These are phyloP conservation scores for Primulina tabacum DNA, from an alignment of 257 asterid species.

Conservation along the genomic window DNA sequence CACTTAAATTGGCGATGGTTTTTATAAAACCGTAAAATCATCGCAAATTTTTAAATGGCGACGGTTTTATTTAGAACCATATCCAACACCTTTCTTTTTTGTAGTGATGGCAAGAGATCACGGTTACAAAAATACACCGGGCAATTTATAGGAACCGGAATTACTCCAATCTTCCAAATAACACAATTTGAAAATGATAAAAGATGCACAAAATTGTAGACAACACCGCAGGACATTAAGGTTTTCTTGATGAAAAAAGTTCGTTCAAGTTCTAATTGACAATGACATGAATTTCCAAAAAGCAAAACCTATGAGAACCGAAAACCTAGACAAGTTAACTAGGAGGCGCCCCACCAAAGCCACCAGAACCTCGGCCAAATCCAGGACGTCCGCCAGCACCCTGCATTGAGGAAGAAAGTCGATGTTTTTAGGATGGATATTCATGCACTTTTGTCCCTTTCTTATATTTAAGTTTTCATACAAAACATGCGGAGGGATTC, in stretches of 20 bases:
- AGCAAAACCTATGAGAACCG: conserved; percentile 22
- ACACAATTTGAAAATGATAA: conserved; percentile 18
- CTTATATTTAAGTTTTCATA: background rate
- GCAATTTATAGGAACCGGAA: background rate
- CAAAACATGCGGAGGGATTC: background rate
- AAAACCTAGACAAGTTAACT: conserved; percentile 29
- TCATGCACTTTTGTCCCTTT: background rate
- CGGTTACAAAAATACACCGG: background rate
- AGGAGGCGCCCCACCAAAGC: conserved; percentile 52
- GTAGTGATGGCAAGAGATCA: no score
- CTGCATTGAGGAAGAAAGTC: conserved; percentile 22
- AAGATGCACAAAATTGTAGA: conserved; percentile 36
- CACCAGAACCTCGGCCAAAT: conserved; percentile 68
- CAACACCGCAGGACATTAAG: conserved; percentile 19
- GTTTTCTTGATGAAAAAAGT: conserved; percentile 18
- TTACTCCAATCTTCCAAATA: background rate
- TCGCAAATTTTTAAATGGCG: no score
- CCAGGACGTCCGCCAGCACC: conserved; percentile 62
- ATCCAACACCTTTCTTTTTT: no score
- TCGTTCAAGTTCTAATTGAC: conserved; percentile 8
- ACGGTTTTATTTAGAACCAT: no score
- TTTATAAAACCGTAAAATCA: no score
- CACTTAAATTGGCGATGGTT: no score
- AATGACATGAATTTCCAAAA: conserved; percentile 24
- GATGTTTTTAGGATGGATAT: background rate